A percentile compares a stretch with the other conserved stretches of the same genome.
These are phyloP conservation scores for Gossypium mustelinum DNA, from an alignment of 345 rosid species.

Conservation along the genomic window DNA sequence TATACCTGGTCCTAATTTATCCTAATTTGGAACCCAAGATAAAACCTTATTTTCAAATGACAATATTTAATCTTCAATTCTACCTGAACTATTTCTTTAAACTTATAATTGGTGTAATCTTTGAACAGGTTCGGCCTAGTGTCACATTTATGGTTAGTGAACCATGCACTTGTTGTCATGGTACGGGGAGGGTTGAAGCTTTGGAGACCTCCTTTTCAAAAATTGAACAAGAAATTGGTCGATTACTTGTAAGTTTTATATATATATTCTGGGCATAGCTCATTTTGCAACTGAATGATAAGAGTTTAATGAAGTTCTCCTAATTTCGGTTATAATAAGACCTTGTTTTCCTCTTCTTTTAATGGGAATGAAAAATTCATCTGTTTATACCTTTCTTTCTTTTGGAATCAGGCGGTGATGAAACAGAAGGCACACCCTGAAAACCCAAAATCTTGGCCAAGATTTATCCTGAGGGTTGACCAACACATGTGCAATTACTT, in stretches of 20 bases:
- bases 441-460: conserved; percentile 84
- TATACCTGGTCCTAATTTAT: not conserved
- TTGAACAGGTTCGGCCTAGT: conserved; percentile 91
- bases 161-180: conserved; percentile 90
- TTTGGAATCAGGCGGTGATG: conserved; percentile 50
- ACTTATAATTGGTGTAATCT: not conserved
- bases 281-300: not conserved
- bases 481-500: conserved; percentile 78
- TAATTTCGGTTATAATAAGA: not conserved
- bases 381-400: not conserved
- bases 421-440: conserved; percentile 57
- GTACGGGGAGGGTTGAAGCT: conserved; percentile 97
- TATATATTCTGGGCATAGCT: conserved; percentile 7
- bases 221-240: conserved; percentile 91
- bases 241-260: conserved; percentile 60
- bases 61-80: not conserved
- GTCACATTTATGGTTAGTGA: conserved; percentile 95
- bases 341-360: not conserved
- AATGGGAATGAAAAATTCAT: not conserved
- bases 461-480: conserved; percentile 74
- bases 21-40: not conserved
- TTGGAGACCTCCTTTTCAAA: conserved; percentile 88
- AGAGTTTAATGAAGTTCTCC: conserved; percentile 1
- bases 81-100: not conserved
- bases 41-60: not conserved